A percentile compares a stretch with the other conserved stretches of the same genome.
Conservation (phyloP, 805 yeast species). For the Zygosaccharomyces lentus region DNA sequence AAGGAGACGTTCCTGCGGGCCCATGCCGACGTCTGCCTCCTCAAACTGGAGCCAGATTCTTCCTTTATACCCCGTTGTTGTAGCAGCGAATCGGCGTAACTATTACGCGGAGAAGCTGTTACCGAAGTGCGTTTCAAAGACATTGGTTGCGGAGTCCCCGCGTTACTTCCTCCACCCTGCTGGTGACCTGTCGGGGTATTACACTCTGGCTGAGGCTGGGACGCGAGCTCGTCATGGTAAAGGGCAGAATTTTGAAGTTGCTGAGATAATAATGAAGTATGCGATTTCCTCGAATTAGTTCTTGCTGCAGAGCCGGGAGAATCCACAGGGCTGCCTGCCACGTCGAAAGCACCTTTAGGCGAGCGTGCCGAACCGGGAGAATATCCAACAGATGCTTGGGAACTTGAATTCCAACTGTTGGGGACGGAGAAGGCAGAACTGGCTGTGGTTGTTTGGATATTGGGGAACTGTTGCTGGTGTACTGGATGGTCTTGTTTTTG, state of each 20-base stretch:
- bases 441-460: slow-evolving; percentile 8
- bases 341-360: slow-evolving; percentile 22
- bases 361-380: slow-evolving; percentile 19
- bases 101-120: slow-evolving; percentile 26
- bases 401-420: slow-evolving; percentile 19
- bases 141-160: slow-evolving; percentile 8
- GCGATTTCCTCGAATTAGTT: slow-evolving; percentile 22
- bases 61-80: slow-evolving; percentile 24
- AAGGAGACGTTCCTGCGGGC: slow-evolving; percentile 10
- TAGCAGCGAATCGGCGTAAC: slow-evolving; percentile 25
- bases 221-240: slow-evolving; percentile 1
- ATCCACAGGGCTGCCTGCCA: slow-evolving; percentile 17
- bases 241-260: slow-evolving; percentile 28
- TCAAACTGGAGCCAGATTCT: slow-evolving; percentile 7
- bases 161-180: background rate
- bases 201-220: background rate
- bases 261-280: slow-evolving; percentile 35
- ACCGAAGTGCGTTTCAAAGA: slow-evolving; percentile 13
- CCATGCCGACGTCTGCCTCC: slow-evolving; percentile 14
- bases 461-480: slow-evolving; percentile 10
- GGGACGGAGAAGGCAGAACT: slow-evolving; percentile 18
- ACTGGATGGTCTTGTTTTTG: slow-evolving; percentile 15
- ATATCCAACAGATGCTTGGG: slow-evolving; percentile 6
- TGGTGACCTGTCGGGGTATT: background rate
- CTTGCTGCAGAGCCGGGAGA: slow-evolving; percentile 14